Percentiles rank a stretch among this genome's conserved stretches.
Evolutionary conservation across 306 rosid genomes (phyloP).

Genomic region (Coriaria nepalensis): DNA sequence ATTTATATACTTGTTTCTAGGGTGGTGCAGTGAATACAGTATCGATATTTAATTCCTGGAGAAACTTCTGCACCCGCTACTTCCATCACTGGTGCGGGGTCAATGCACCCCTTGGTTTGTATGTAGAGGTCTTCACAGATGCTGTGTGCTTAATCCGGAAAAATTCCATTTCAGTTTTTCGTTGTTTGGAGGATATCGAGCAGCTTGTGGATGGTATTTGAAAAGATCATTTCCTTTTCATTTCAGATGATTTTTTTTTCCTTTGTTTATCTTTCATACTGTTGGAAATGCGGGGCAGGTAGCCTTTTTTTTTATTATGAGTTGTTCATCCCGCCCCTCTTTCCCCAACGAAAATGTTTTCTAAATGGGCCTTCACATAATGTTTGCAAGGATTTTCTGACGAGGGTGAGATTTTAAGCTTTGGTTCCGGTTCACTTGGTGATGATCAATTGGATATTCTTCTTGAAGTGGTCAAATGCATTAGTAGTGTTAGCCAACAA

Average conservation of each 20-base stretch:
- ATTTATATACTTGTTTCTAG: conserved; percentile 26
- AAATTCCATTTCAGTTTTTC: conserved; percentile 61
- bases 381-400: conserved; percentile 47
- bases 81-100: conserved; percentile 79
- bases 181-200: conserved; percentile 73
- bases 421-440: conserved; percentile 30
- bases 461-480: conserved; percentile 59
- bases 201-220: conserved; percentile 56
- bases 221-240: conserved; percentile 3
- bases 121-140: conserved; percentile 44
- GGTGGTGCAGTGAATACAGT: conserved; percentile 40
- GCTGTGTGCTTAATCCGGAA: conserved; percentile 70
- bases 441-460: conserved; percentile 44
- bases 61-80: conserved; percentile 47
- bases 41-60: conserved; percentile 68
- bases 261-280: not conserved
- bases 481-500: conserved; percentile 48
- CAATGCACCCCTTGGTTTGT: conserved; percentile 57
- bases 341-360: not conserved
- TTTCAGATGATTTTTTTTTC: not conserved
- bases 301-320: no score
- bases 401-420: conserved; percentile 39
- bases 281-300: no score
- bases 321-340: conserved; percentile 1
- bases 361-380: conserved; percentile 6